Conservation (phyloP, 129 eudicot species). For the Silybum marianum region DNA sequence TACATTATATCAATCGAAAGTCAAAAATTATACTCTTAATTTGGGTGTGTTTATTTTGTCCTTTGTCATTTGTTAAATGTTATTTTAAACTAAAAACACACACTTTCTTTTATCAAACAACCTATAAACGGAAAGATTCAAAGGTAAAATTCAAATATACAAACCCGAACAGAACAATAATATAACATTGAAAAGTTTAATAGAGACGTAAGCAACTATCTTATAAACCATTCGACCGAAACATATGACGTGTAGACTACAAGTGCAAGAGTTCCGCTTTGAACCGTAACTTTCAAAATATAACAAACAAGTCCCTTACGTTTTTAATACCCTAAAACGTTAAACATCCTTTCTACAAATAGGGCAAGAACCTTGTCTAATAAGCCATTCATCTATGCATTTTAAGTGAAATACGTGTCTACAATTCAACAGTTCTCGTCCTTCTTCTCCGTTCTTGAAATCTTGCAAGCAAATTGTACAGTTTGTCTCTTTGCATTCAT, state of each 20-base stretch:
- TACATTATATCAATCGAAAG: too few relatives aligned
- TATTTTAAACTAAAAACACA: too few relatives aligned
- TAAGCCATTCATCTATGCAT: conserved; percentile 82
- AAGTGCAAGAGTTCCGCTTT: conserved; percentile 6
- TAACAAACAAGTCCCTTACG: neutral
- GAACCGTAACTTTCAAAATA: neutral
- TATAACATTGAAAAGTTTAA: neutral
- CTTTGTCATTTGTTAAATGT: too few relatives aligned
- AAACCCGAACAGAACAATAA: neutral
- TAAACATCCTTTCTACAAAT: conserved; percentile 56
- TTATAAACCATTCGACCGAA: neutral
- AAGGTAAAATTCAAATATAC: neutral
- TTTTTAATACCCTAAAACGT: conserved; percentile 15
- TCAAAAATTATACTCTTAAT: too few relatives aligned
- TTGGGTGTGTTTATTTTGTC: too few relatives aligned
- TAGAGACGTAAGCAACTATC: neutral
- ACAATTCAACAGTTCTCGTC: conserved; percentile 51
- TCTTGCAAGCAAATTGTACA: conserved; percentile 65
- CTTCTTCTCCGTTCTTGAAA: conserved; percentile 50
- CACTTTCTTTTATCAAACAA: too few relatives aligned
- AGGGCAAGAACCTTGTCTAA: conserved; percentile 69
- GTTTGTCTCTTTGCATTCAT: conserved; percentile 7
- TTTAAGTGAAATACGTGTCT: conserved; percentile 57
- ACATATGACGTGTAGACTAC: neutral
- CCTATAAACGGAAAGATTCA: too few relatives aligned